Base-by-base conservation (phyloP, 1,284 basidiomycete species). In the Tremellales sp. region DNA sequence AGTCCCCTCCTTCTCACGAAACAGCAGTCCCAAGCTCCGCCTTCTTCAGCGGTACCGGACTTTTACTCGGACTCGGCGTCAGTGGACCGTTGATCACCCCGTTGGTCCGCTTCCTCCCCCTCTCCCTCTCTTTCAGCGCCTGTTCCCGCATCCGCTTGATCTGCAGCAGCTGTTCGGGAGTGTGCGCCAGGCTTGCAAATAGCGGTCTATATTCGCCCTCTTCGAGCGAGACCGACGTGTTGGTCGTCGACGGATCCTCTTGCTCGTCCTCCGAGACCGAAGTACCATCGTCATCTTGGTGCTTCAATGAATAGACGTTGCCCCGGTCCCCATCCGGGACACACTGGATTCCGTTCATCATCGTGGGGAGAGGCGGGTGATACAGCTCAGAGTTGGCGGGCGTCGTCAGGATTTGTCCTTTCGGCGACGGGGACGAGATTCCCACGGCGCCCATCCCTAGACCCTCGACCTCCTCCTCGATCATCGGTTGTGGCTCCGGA, bases 171-270 rank as follows among this genome's bases (percentile, higher is more conserved):
- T 70, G 66, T 32, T 61, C 64, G 2, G 65, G 65, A 7, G 68
- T 70, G 47, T 70, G 68, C 5, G 68, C 66, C 13, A 70, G 47
- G 24, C 56, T 60, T 0, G 66, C 64, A 40, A 68, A 70, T 48
- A 66, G 63, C 14, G 68, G 68, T 37, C 53, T 53, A 14, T 35
- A 48, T 16, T 47, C 38, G 13, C 26, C 18, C 14, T 57, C 24
- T 21, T 41, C 25, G 25, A 12, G 10, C 12, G 12, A 13, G 39
- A n/a, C 14, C 25, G 13, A 27, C 10, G 12, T n/a, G 9, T 9
- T 40, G 19, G 39, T 24, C 34, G 28, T 31, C 29, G 29, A 31
- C 29, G 29, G 29, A 16, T 40, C 25, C 10, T n/a, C 34, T n/a
- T 47, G 44, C 24, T 32, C 44, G 19, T 34, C 25, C 19, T 40